These are phyloP conservation scores for Pestalotiopsis sp. DNA, from an alignment of 2,329 filamentous ascomycete genomes.

Conservation along the genomic window DNA sequence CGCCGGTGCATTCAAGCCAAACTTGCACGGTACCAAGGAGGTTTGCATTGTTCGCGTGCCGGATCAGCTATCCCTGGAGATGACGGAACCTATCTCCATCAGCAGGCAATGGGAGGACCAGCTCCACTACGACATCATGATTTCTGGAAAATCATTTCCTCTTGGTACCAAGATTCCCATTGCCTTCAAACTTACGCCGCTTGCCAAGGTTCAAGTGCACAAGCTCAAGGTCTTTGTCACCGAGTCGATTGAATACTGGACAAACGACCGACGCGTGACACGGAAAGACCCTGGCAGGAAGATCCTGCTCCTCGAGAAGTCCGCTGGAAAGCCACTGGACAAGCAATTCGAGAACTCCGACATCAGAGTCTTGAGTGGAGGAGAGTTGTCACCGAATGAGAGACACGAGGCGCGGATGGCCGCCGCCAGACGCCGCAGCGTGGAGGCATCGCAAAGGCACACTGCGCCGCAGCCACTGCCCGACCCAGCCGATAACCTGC, in stretches of 20 bases:
- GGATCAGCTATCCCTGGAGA: slow-evolving; percentile 84
- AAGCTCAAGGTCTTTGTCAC: slow-evolving; percentile 90
- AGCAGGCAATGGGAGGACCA: slow-evolving; percentile 94
- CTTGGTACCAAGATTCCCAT: slow-evolving; percentile 87
- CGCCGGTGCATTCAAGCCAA: slow-evolving; percentile 86
- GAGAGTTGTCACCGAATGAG: slow-evolving; percentile 64
- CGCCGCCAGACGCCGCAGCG: slow-evolving; percentile 55
- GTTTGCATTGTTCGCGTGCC: slow-evolving; percentile 83
- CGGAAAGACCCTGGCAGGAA: slow-evolving; percentile 83
- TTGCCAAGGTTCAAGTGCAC: slow-evolving; percentile 92
- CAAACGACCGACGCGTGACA: slow-evolving; percentile 81
- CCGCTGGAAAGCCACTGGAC: slow-evolving; percentile 75
- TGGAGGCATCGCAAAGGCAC: slow-evolving; percentile 48
- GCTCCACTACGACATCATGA: slow-evolving; percentile 92
- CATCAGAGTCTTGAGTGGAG: slow-evolving; percentile 76
- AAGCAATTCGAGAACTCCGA: slow-evolving; percentile 76
- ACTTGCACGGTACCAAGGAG: slow-evolving; percentile 80
- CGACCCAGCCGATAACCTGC: slow-evolving; percentile 66
- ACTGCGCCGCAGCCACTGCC: slow-evolving; percentile 46
- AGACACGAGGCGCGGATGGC: slow-evolving; percentile 50
- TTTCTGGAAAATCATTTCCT: slow-evolving; percentile 93
- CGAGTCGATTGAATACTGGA: slow-evolving; percentile 90
- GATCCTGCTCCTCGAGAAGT: slow-evolving; percentile 85
- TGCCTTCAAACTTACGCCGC: slow-evolving; percentile 88
- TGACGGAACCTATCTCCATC: slow-evolving; percentile 91